Base-by-base conservation (phyloP, 306 rosid species). In the Cicer yamashitae region DNA sequence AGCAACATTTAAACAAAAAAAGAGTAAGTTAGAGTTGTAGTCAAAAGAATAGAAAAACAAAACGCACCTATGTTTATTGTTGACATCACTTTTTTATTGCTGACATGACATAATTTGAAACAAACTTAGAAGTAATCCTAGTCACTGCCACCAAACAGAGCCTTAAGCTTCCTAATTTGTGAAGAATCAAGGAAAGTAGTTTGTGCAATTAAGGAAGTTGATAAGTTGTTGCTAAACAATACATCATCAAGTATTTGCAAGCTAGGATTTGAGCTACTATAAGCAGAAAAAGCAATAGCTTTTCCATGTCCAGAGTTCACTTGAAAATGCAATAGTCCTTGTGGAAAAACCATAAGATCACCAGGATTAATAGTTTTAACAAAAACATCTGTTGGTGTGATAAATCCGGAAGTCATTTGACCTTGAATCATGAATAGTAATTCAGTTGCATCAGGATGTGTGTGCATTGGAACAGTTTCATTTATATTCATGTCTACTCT, bases 151-250 rank as follows among this genome's bases (percentile, higher is more conserved):
- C 73, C 22, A 46, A 67, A 46, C 10, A 6, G 0, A 22, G 7
- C 43, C 59, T 47, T 68, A 25, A 68, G 44, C 59, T n/a, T 68
- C 13, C 6, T 48, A 15, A 68, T n/a, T 68, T 68, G 44, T 2
- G 4, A 0, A 25, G 10, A 0, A 10, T 30, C 7, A 13, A 68
- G 41, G 2, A 12, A 5, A 14, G 45, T 47, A 13, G 59, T 13
- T n/a, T 25, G 18, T 25, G 12, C 0, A 13, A 68, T 0, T 3
- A 0, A 12, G 1, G 20, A 0, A 68, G 45, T 25, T 25, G 59
- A 2, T n/a, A 68, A 25, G 3, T 13, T 8, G 45, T 68, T 68
- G 6, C 45, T 22, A 47, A 47, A 68, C 1, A 30, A 25, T 5
- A 46, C 4, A 67, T 2, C 0, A 68, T 68, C 44, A 68, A 7